phyloP scores from a whole-genome alignment of 1,139 yeast species.

The Pneumocystis carinii region DNA sequence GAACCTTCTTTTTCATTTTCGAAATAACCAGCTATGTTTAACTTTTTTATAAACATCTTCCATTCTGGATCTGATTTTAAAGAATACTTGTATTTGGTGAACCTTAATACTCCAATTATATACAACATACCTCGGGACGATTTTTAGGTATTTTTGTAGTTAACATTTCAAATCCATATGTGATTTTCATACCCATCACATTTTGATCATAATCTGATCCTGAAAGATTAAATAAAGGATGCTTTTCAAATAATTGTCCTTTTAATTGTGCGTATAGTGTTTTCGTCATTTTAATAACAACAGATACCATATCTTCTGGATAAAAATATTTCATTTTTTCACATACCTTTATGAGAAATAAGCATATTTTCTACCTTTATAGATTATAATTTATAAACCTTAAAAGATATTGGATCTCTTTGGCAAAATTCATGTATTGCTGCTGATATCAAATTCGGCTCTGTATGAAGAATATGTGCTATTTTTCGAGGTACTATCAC shows the following conservation, averaged over 20 bases:
- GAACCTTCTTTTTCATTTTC: neutral
- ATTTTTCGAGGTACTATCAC: slow-evolving; percentile 14
- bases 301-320: slow-evolving; percentile 17
- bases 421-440: slow-evolving; percentile 15
- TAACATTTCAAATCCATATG: slow-evolving; percentile 20
- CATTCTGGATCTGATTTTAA: slow-evolving; percentile 10
- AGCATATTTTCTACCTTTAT: neutral
- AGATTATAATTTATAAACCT: slow-evolving; percentile 1
- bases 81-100: slow-evolving; percentile 10
- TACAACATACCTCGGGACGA: slow-evolving; percentile 14
- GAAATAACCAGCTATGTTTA: neutral
- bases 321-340: slow-evolving; percentile 10
- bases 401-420: slow-evolving; percentile 13
- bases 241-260: slow-evolving; percentile 13
- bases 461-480: slow-evolving; percentile 13
- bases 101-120: slow-evolving; percentile 12
- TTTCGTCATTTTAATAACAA: slow-evolving; percentile 17
- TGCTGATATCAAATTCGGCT: slow-evolving; percentile 13
- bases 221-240: slow-evolving; percentile 9
- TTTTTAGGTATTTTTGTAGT: slow-evolving; percentile 4
- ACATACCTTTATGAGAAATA: slow-evolving; percentile 4
- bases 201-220: slow-evolving; percentile 11
- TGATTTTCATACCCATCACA: slow-evolving; percentile 19
- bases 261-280: slow-evolving; percentile 18
- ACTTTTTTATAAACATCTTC: neutral